Conservation (phyloP, 2,329 filamentous ascomycete genomes). For the Aspergillus fructus region DNA sequence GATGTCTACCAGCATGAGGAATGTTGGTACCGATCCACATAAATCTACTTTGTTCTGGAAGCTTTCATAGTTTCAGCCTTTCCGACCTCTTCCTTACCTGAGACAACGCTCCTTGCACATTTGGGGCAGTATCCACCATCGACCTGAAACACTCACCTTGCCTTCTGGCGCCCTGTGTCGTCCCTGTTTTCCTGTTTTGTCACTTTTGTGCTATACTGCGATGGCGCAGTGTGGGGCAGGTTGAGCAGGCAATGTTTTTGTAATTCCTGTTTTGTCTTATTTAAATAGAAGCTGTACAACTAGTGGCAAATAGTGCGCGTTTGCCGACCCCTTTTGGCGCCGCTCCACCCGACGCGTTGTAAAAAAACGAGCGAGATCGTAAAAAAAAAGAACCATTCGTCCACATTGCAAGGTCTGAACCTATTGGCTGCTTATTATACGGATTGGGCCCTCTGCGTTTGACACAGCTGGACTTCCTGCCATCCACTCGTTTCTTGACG, state of each 20-base stretch:
- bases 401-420: not conserved
- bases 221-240: not conserved
- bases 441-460: not conserved
- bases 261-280: not conserved
- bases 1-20: not conserved
- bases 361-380: slow-evolving; percentile 1
- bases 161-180: too few relatives aligned
- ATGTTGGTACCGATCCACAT: too few relatives aligned
- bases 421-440: slow-evolving; percentile 7
- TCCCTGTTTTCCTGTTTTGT: too few relatives aligned
- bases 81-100: too few relatives aligned
- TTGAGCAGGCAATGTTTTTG: not conserved
- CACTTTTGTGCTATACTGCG: too few relatives aligned
- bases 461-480: not conserved
- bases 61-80: too few relatives aligned
- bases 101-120: too few relatives aligned
- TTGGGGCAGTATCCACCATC: too few relatives aligned
- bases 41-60: too few relatives aligned
- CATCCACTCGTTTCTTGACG: slow-evolving; percentile 9
- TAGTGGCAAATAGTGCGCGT: slow-evolving; percentile 4
- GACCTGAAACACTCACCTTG: too few relatives aligned
- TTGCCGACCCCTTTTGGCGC: slow-evolving; percentile 9
- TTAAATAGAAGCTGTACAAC: not conserved
- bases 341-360: not conserved
- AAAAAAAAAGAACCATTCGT: slow-evolving; percentile 1